phyloP scores from a whole-genome alignment of 73 alveolate species.

The Halteria grandinella region DNA sequence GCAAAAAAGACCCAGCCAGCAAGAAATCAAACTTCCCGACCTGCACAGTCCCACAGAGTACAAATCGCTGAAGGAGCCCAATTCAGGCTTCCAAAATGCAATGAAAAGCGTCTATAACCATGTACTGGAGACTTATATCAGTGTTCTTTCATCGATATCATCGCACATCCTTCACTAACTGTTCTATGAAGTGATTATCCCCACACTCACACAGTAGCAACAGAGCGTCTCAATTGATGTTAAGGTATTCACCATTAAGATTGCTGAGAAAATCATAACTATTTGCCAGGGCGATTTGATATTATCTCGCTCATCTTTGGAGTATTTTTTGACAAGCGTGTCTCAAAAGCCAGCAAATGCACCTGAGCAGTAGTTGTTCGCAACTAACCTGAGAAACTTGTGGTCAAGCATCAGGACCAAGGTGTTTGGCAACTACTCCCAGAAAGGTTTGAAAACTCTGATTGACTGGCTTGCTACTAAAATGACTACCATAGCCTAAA shows the following conservation, averaged over 20 bases:
- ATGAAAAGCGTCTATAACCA: slow-evolving; percentile 23
- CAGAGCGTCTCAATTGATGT: slow-evolving; percentile 38
- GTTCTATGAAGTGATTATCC: slow-evolving; percentile 66
- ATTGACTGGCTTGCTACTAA: slow-evolving; percentile 69
- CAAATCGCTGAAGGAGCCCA: slow-evolving; percentile 49
- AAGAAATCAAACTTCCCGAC: background rate
- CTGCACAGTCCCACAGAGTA: background rate
- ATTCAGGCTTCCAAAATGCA: slow-evolving; percentile 36
- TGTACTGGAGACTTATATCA: slow-evolving; percentile 61
- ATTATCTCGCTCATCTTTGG: slow-evolving; percentile 41
- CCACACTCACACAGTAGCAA: slow-evolving; percentile 4
- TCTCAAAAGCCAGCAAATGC: background rate
- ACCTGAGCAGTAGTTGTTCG: too few relatives aligned
- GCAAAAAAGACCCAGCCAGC: background rate
- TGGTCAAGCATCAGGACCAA: slow-evolving; percentile 70
- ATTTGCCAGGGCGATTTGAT: slow-evolving; percentile 79
- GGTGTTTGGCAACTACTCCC: slow-evolving; percentile 67
- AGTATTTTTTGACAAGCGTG: slow-evolving; percentile 18
- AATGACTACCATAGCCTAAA: slow-evolving; percentile 43
- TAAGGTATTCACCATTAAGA: slow-evolving; percentile 57
- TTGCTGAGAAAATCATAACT: slow-evolving; percentile 77
- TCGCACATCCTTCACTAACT: slow-evolving; percentile 71
- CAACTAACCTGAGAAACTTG: slow-evolving; percentile 21
- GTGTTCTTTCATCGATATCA: slow-evolving; percentile 68
- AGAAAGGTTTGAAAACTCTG: slow-evolving; percentile 52